Evolutionary conservation across 2,329 filamentous ascomycete species (phyloP).

Genomic region (Hypoxylon sp.): DNA sequence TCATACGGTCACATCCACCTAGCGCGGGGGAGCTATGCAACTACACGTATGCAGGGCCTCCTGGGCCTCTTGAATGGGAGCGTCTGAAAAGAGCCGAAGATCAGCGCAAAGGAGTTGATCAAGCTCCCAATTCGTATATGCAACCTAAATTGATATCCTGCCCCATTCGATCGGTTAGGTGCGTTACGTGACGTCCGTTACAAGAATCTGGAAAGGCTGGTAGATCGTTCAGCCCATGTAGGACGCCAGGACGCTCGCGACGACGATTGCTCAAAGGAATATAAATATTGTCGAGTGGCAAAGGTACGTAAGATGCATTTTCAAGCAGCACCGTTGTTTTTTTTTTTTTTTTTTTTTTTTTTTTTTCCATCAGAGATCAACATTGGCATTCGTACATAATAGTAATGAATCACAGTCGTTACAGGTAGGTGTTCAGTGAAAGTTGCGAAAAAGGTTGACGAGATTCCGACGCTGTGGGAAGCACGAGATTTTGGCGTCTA

Average conservation of each 20-base stretch:
- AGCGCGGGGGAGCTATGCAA: constrained; percentile 35
- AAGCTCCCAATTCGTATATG: constrained; percentile 20
- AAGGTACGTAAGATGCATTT: not conserved
- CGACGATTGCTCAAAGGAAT: not conserved
- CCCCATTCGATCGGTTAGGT: not conserved
- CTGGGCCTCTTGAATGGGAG: constrained; percentile 21
- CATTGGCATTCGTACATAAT: not conserved
- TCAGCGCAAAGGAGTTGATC: constrained; percentile 16
- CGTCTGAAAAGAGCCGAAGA: constrained; percentile 24
- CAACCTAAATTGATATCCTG: not conserved
- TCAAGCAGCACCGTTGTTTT: not conserved
- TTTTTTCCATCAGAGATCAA: not conserved
- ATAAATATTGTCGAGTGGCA: not conserved
- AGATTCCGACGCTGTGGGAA: constrained; percentile 2
- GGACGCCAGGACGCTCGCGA: too few species aligned
- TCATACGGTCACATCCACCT: constrained; percentile 35
- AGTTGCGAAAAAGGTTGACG: not conserved
- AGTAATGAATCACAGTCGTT: not conserved
- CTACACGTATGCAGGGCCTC: constrained; percentile 23
- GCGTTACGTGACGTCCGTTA: not conserved
- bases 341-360: not conserved
- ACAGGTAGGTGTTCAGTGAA: not conserved
- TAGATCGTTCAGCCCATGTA: not conserved
- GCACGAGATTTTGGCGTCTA: not conserved
- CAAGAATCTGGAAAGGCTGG: not conserved